Conservation (phyloP, 139 green algal species). For the Klebsormidium nitens region DNA sequence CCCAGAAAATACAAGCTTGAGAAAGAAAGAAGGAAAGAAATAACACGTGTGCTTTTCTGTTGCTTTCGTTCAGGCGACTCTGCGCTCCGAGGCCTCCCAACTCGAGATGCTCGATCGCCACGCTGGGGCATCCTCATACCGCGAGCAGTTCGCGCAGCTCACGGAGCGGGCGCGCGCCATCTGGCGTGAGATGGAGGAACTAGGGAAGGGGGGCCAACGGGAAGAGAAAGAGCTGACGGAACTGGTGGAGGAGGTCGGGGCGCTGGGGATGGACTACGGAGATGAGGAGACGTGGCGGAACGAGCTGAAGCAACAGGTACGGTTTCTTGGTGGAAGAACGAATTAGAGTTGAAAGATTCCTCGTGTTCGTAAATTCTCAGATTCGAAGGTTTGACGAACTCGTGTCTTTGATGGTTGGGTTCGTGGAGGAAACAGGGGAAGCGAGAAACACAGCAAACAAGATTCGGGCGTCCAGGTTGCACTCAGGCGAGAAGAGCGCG, state of each 20-base stretch:
- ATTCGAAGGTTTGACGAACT: too few species aligned
- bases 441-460: too few species aligned
- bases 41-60: not conserved
- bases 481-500: too few species aligned
- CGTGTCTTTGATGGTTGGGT: too few species aligned
- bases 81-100: conserved; percentile 9
- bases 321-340: too few species aligned
- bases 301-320: conserved; percentile 15
- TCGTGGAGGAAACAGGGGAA: too few species aligned
- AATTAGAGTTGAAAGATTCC: too few species aligned
- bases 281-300: not conserved
- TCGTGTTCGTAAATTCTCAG: too few species aligned
- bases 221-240: not conserved
- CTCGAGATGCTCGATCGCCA: conserved; percentile 17
- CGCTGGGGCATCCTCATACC: not conserved
- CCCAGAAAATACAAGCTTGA: too few species aligned
- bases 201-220: not conserved
- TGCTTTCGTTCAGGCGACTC: not conserved
- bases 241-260: conserved; percentile 8
- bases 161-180: not conserved
- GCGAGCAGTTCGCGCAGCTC: conserved; percentile 7
- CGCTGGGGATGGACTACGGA: not conserved
- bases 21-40: too few species aligned
- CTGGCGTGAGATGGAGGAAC: not conserved
- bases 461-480: too few species aligned